phyloP scores from a whole-genome alignment of 2,329 filamentous ascomycete species.

The Cladosporium sp. region DNA sequence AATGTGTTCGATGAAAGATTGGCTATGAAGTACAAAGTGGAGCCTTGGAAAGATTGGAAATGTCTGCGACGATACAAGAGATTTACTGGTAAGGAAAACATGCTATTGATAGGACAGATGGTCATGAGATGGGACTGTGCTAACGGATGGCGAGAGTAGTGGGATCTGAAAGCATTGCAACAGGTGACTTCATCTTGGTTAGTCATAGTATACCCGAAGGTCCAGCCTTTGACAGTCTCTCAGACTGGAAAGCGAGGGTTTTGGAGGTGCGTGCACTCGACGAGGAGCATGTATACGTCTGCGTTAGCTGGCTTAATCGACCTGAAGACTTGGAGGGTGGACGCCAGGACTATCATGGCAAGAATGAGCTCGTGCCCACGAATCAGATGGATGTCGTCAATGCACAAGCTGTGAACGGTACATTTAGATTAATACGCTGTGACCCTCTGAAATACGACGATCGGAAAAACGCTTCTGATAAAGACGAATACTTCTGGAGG shows the following conservation, averaged over 20 bases:
- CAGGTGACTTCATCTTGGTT: constrained; percentile 47
- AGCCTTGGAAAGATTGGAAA: constrained; percentile 39
- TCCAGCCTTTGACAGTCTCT: constrained; percentile 36
- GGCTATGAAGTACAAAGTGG: constrained; percentile 37
- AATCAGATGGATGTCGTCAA: constrained; percentile 79
- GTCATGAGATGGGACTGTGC: background rate
- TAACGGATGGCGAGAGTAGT: background rate
- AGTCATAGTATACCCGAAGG: constrained; percentile 35
- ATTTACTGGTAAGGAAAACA: constrained; percentile 40
- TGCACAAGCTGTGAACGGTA: constrained; percentile 66
- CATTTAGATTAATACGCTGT: constrained; percentile 63
- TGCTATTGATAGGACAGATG: background rate
- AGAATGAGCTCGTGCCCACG: constrained; percentile 67
- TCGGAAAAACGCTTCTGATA: background rate
- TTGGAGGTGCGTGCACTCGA: constrained; percentile 74
- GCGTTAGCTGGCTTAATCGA: constrained; percentile 69
- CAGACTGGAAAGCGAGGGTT: constrained; percentile 71
- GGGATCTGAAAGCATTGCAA: constrained; percentile 35
- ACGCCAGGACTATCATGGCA: constrained; percentile 66
- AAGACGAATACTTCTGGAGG: background rate
- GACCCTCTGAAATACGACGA: background rate
- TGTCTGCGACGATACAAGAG: constrained; percentile 40
- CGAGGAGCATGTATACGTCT: constrained; percentile 71
- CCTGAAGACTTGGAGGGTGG: constrained; percentile 67
- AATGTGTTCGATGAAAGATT: constrained; percentile 17